Evolutionary conservation across 2,329 filamentous ascomycete genomes (phyloP).

Genomic region (Cercospora sp.): DNA sequence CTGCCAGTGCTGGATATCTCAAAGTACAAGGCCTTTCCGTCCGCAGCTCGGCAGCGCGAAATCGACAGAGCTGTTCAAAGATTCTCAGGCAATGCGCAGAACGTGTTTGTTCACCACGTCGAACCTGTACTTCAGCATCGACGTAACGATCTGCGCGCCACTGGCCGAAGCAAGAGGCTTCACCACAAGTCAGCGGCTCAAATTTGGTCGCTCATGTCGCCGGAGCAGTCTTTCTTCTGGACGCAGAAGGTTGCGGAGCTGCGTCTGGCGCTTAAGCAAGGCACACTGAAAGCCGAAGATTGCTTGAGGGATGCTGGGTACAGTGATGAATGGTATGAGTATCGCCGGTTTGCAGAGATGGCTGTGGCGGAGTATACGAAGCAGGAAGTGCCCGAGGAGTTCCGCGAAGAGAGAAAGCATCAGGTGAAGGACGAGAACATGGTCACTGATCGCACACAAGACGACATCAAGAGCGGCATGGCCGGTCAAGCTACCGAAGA

Average conservation of each 20-base stretch:
- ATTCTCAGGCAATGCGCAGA: slow-evolving; percentile 21
- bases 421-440: neutral
- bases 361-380: slow-evolving; percentile 24
- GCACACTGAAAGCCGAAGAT: slow-evolving; percentile 7
- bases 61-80: slow-evolving; percentile 14
- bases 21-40: slow-evolving; percentile 10
- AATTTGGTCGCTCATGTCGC: slow-evolving; percentile 14
- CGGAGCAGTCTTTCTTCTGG: slow-evolving; percentile 22
- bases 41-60: slow-evolving; percentile 19
- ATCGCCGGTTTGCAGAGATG: slow-evolving; percentile 19
- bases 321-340: slow-evolving; percentile 17
- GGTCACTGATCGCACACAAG: neutral
- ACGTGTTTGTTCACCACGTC: slow-evolving; percentile 26
- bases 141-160: slow-evolving; percentile 3
- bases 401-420: neutral
- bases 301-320: slow-evolving; percentile 21
- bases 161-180: slow-evolving; percentile 16
- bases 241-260: slow-evolving; percentile 19
- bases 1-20: neutral
- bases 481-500: neutral
- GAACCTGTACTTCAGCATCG: slow-evolving; percentile 16
- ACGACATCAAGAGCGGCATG: neutral
- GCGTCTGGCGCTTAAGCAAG: slow-evolving; percentile 14
- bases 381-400: slow-evolving; percentile 11
- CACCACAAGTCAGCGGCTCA: slow-evolving; percentile 19